A percentile compares a stretch with the other conserved stretches of the same genome.
Evolutionary conservation across 768 basidiomycete genomes (phyloP).

Genomic region (Panaeolus papilionaceus): DNA sequence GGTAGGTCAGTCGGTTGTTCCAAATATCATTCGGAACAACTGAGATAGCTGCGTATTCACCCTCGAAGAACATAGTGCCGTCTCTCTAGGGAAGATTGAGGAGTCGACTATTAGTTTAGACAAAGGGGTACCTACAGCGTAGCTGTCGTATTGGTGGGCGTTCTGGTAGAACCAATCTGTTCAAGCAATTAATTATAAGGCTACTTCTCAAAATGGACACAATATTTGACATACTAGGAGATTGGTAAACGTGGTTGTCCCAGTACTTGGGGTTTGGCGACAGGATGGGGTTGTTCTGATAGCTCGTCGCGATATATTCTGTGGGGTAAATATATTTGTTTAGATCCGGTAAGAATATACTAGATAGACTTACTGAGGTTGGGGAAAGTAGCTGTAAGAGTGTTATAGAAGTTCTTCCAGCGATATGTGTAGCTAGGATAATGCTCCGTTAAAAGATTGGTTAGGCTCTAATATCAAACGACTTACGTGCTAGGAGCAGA

Average conservation of each 20-base stretch:
- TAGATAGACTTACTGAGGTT: background rate
- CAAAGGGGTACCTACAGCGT: background rate
- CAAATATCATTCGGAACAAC: background rate
- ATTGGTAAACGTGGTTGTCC: constrained; percentile 10
- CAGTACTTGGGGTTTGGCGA: constrained; percentile 10
- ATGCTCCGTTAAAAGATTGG: background rate
- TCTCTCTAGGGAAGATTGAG: background rate
- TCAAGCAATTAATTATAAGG: background rate
- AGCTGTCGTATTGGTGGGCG: constrained; percentile 9
- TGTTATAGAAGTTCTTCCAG: constrained; percentile 10
- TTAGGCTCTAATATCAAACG: background rate
- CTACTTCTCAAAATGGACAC: background rate
- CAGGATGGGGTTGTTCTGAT: constrained; percentile 6
- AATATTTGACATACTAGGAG: background rate
- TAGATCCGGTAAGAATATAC: background rate
- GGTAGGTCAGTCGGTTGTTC: background rate
- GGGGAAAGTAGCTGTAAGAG: background rate
- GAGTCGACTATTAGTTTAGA: background rate
- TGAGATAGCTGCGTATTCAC: constrained; percentile 4
- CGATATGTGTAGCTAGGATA: background rate
- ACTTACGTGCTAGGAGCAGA: constrained; percentile 10
- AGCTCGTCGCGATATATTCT: constrained; percentile 9
- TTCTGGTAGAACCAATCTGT: constrained; percentile 8
- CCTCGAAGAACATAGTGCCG: constrained; percentile 3
- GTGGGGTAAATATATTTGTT: background rate